Base-by-base conservation (phyloP, 2,329 filamentous ascomycete species). In the Lasiodiplodia theobromae region DNA sequence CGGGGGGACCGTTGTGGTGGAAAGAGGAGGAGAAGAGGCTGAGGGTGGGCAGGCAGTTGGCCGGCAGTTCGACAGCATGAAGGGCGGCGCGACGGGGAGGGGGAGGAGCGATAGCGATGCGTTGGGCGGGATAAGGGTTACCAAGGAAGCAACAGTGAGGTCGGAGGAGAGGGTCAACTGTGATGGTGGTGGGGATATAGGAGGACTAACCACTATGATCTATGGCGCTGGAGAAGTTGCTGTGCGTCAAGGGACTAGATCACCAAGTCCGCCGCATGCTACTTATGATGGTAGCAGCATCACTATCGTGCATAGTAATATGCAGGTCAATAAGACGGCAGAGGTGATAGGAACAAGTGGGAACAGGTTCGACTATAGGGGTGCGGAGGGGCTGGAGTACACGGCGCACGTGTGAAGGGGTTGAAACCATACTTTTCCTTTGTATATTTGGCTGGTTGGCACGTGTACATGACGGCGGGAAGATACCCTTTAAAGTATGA, bases 51-150 rank as follows among this genome's bases (percentile, higher is more conserved):
- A 18, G 16, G 52, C 4, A 8, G 10, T 2, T 5, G 4, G 16
- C 16, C 14, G 25, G 25, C 7, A 18, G 11, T 12, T 49, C 40
- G 6, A n/a, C 16, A 37, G 57, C 34, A 23, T 40, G 57, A 60
- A 40, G 23, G 57, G 23, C 38, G 47, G 57, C 38, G 14, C 44
- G 25, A 4, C 11, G 8, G 16, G 44, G 18, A 51, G 49, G 16
- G 23, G 23, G 49, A 54, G 49, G n/a, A 25, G 63, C 8, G 21
- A 10, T 7, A 66, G 51, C 23, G 23, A 11, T 18, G 37, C 21
- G 23, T 28, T 66, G 37, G 63, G 63, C 21, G 38, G 63, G 11
- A 66, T 66, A 8, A 66, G 10, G 37, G 63, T 66, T 23, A 66
- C 34, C 4, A 66, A 56, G 51, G 49, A 66, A 34, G 51, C 51